Evolutionary conservation across 768 basidiomycete species (phyloP).

Genomic region (Cyclocybe cylindracea): DNA sequence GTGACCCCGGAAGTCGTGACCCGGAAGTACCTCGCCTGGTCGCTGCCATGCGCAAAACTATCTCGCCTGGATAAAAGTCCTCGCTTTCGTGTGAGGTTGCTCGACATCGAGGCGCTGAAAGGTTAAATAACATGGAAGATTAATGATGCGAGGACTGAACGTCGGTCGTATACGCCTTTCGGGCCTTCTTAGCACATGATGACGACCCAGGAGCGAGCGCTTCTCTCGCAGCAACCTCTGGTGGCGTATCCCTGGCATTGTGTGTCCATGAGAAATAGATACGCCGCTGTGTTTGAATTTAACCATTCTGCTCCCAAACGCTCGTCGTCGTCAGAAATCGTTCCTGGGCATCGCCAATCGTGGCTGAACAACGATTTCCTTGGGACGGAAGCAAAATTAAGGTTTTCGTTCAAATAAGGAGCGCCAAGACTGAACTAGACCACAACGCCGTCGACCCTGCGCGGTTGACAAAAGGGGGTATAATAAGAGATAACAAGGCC

Average conservation of each 20-base stretch:
- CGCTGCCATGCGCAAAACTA: background rate
- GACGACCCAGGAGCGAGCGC: too few relatives aligned
- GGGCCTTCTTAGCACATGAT: too few relatives aligned
- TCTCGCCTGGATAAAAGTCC: background rate
- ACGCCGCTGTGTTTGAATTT: slow-evolving; percentile 3
- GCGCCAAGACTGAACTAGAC: background rate
- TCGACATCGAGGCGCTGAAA: background rate
- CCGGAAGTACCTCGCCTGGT: background rate
- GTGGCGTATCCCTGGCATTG: too few relatives aligned
- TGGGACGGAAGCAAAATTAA: slow-evolving; percentile 19
- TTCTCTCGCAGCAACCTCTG: too few relatives aligned
- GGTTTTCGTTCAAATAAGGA: slow-evolving; percentile 12
- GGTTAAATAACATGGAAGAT: background rate
- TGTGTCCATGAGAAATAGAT: too few relatives aligned
- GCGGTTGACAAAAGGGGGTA: background rate
- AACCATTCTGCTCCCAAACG: background rate
- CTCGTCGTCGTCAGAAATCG: background rate
- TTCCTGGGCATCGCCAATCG: slow-evolving; percentile 1
- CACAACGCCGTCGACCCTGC: slow-evolving; percentile 15
- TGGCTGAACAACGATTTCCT: slow-evolving; percentile 5
- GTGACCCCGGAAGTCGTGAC: background rate
- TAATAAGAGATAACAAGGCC: too few relatives aligned
- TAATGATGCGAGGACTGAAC: background rate
- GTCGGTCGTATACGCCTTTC: background rate
- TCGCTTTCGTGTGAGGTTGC: background rate